These are phyloP conservation scores for Aspergillus fructus DNA, from an alignment of 2,329 filamentous ascomycete genomes.

Conservation along the genomic window DNA sequence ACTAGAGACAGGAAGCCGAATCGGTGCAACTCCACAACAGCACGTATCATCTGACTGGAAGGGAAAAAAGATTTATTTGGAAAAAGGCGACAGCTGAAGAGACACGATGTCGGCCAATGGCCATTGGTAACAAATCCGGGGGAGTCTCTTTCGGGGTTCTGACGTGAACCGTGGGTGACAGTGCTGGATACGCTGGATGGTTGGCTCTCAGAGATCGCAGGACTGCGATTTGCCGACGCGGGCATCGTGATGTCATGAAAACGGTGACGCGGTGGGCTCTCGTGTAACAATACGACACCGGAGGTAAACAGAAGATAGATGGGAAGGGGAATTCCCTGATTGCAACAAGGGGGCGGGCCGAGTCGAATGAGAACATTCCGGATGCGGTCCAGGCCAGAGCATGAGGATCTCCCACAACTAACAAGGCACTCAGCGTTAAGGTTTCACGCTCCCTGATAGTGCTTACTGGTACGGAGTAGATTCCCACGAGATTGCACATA, in stretches of 20 bases:
- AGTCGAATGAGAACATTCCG: neutral
- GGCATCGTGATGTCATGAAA: constrained; percentile 9
- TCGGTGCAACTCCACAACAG: neutral
- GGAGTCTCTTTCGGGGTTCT: neutral
- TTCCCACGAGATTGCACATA: neutral
- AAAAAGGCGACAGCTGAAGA: too few species aligned
- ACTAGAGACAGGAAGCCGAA: neutral
- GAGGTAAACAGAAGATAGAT: neutral
- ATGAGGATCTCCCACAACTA: neutral
- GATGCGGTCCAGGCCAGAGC: neutral
- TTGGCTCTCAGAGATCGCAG: neutral
- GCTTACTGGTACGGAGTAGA: neutral
- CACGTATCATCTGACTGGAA: neutral
- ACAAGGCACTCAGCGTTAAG: neutral
- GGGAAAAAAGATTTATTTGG: neutral
- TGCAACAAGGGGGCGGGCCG: neutral
- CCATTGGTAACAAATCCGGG: neutral
- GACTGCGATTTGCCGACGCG: constrained; percentile 4
- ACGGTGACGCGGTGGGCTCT: neutral
- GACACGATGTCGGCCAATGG: neutral
- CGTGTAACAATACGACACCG: neutral
- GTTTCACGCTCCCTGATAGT: neutral
- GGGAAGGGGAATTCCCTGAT: neutral
- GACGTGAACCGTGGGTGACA: neutral
- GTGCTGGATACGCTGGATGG: neutral